A percentile compares a stretch with the other conserved stretches of the same genome.
Conservation (phyloP, 352 stramenopile genomes). For the Plasmopara halstedii region DNA sequence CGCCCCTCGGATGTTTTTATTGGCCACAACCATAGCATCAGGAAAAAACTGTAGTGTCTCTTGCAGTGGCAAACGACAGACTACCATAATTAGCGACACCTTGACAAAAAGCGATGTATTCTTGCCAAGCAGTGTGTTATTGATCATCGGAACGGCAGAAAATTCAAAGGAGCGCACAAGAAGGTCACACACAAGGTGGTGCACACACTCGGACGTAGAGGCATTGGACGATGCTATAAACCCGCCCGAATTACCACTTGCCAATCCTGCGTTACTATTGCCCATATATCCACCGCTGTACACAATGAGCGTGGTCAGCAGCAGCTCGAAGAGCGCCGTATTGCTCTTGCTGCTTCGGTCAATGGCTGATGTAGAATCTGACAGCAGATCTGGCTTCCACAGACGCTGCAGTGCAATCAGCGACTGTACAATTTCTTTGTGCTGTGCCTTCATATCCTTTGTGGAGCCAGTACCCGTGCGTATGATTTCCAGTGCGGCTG, state of each 20-base stretch:
- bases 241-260: conserved; percentile 28
- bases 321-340: conserved; percentile 47
- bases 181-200: conserved; percentile 62
- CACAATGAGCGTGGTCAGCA: conserved; percentile 57
- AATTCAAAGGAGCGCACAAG: conserved; percentile 73
- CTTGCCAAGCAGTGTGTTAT: conserved; percentile 45
- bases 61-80: conserved; percentile 43
- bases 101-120: conserved; percentile 59
- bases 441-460: conserved; percentile 28
- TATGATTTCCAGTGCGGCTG: conserved; percentile 41
- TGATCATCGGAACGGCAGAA: conserved; percentile 42
- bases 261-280: conserved; percentile 11
- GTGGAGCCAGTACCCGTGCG: conserved; percentile 20
- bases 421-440: conserved; percentile 40
- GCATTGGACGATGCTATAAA: conserved; percentile 38
- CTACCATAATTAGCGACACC: conserved; percentile 58
- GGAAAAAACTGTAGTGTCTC: conserved; percentile 60
- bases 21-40: conserved; percentile 58
- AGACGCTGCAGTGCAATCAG: conserved; percentile 52
- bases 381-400: conserved; percentile 37
- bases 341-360: conserved; percentile 26
- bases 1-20: conserved; percentile 43
- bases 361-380: conserved; percentile 3
- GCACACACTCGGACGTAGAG: conserved; percentile 59
- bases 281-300: conserved; percentile 48